These are phyloP conservation scores for Ogataea nakhonphanomensis DNA, from an alignment of 805 yeast species.

Conservation along the genomic window DNA sequence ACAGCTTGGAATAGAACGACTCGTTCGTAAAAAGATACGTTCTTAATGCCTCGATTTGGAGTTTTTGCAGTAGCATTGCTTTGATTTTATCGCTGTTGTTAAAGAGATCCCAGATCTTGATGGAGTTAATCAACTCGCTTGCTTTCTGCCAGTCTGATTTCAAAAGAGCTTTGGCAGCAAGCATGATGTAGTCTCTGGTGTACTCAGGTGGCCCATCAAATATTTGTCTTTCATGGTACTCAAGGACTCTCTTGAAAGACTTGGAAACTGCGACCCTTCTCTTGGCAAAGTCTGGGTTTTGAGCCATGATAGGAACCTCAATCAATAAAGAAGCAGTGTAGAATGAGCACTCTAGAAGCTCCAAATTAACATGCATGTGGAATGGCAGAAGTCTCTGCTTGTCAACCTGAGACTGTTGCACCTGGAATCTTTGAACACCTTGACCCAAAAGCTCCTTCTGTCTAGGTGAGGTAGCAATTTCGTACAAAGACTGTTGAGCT, in stretches of 20 bases:
- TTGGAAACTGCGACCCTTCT: slow-evolving; percentile 52
- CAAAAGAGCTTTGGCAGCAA: slow-evolving; percentile 85
- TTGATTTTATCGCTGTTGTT: slow-evolving; percentile 65
- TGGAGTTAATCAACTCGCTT: slow-evolving; percentile 63
- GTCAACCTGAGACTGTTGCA: slow-evolving; percentile 47
- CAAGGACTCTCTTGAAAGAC: slow-evolving; percentile 87
- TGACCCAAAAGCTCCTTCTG: slow-evolving; percentile 93
- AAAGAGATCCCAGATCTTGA: slow-evolving; percentile 84
- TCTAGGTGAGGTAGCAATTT: slow-evolving; percentile 80
- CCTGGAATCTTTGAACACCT: slow-evolving; percentile 68
- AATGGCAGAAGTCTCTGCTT: slow-evolving; percentile 86
- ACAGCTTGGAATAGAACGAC: slow-evolving; percentile 68
- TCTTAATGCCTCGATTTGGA: slow-evolving; percentile 87
- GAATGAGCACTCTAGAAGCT: slow-evolving; percentile 90
- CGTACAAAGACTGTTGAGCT: slow-evolving; percentile 81
- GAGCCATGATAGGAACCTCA: slow-evolving; percentile 89
- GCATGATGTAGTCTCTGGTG: slow-evolving; percentile 87
- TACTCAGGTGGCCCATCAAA: slow-evolving; percentile 98
- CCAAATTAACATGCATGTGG: slow-evolving; percentile 97
- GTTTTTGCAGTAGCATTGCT: slow-evolving; percentile 68
- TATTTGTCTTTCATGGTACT: slow-evolving; percentile 88
- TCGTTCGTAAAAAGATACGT: slow-evolving; percentile 89
- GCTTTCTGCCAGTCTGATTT: slow-evolving; percentile 88
- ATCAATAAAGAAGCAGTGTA: slow-evolving; percentile 84
- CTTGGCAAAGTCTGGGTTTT: slow-evolving; percentile 62